These are phyloP conservation scores for Fragaria nilgerrensis DNA, from an alignment of 306 rosid species.

Conservation along the genomic window DNA sequence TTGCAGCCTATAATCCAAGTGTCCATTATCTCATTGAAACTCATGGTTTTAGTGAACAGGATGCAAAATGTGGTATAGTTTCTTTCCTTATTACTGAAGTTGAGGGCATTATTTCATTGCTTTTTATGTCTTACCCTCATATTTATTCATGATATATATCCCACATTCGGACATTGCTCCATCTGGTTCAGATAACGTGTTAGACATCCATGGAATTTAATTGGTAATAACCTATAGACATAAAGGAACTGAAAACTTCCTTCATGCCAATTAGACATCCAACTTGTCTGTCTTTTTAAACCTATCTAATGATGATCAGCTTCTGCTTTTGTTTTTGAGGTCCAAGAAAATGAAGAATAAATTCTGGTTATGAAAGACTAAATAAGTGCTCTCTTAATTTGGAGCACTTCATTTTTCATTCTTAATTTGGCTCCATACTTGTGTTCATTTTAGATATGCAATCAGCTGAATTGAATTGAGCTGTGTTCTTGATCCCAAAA, in stretches of 20 bases:
- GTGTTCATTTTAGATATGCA: not conserved
- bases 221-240: not conserved
- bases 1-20: constrained; percentile 2
- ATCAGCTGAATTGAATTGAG: too few species aligned
- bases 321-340: too few species aligned
- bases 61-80: not conserved
- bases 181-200: too few species aligned
- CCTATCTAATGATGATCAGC: too few species aligned
- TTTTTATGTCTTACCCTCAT: too few species aligned
- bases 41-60: not conserved
- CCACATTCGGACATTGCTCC: not conserved
- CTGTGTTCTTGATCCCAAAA: not conserved
- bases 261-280: not conserved
- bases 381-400: too few species aligned
- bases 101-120: not conserved
- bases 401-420: too few species aligned
- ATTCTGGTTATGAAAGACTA: too few species aligned
- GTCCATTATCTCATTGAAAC: not conserved
- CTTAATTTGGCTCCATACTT: not conserved
- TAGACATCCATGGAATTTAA: not conserved
- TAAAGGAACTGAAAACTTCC: not conserved
- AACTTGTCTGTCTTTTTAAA: too few species aligned
- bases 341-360: too few species aligned
- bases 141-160: not conserved
- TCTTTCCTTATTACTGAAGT: not conserved